These are phyloP conservation scores for Pythium phragmitis DNA, from an alignment of 352 stramenopile species.

Conservation along the genomic window DNA sequence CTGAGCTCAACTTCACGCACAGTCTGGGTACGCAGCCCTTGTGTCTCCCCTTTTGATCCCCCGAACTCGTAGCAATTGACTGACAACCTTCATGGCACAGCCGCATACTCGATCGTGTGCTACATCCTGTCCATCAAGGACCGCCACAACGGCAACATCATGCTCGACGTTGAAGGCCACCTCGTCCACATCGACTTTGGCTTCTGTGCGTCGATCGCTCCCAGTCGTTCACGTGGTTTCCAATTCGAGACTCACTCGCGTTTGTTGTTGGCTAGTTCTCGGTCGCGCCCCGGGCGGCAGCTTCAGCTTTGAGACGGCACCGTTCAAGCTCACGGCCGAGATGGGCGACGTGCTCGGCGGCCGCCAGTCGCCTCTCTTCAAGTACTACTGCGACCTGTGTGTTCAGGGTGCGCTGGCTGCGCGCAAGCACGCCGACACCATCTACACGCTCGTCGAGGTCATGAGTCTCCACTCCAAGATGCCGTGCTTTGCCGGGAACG, in stretches of 20 bases:
- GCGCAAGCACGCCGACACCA: slow-evolving; percentile 90
- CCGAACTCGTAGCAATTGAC: background rate
- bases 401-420: slow-evolving; percentile 92
- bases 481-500: slow-evolving; percentile 57
- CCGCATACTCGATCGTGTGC: slow-evolving; percentile 96
- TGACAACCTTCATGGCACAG: slow-evolving; percentile 64
- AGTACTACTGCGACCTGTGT: slow-evolving; percentile 94
- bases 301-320: slow-evolving; percentile 95
- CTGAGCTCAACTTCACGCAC: slow-evolving; percentile 80
- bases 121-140: slow-evolving; percentile 99
- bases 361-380: slow-evolving; percentile 88
- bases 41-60: slow-evolving; percentile 26
- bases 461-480: slow-evolving; percentile 87
- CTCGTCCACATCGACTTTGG: slow-evolving; percentile 99
- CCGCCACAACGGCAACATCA: slow-evolving; percentile 99
- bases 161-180: slow-evolving; percentile 96
- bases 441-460: slow-evolving; percentile 95
- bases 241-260: background rate
- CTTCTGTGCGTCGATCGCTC: slow-evolving; percentile 76
- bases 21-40: slow-evolving; percentile 57
- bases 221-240: background rate
- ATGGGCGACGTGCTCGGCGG: slow-evolving; percentile 95
- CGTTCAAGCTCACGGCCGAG: slow-evolving; percentile 96
- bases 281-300: slow-evolving; percentile 86
- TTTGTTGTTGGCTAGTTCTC: slow-evolving; percentile 43